These are phyloP conservation scores for Suillus cothurnatus DNA, from an alignment of 768 basidiomycete species.

Conservation along the genomic window DNA sequence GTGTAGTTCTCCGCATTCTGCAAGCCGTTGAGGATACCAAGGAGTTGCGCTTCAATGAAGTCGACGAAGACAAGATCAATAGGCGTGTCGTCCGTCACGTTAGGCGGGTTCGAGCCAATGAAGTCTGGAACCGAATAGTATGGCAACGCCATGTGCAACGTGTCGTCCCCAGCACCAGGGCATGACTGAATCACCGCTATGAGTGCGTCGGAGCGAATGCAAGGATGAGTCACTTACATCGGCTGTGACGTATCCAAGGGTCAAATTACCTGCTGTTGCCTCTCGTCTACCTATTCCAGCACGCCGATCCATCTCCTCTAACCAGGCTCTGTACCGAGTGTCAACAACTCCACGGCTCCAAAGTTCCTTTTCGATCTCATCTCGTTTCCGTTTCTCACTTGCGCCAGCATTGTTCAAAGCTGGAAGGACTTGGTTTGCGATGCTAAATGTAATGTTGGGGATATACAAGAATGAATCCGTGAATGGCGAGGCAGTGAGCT, in stretches of 20 bases:
- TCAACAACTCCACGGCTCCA: conserved; percentile 52
- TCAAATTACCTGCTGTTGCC: conserved; percentile 49
- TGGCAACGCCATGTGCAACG: conserved; percentile 59
- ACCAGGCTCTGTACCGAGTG: conserved; percentile 53
- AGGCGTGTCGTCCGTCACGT: conserved; percentile 46
- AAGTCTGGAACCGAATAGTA: conserved; percentile 58
- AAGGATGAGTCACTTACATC: conserved; percentile 47
- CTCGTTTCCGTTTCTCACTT: conserved; percentile 34
- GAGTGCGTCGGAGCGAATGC: neutral
- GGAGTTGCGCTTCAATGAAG: conserved; percentile 59
- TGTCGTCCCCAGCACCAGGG: conserved; percentile 77
- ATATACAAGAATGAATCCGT: conserved; percentile 65
- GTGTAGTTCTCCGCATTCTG: conserved; percentile 55
- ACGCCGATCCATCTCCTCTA: conserved; percentile 54
- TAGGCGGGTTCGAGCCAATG: conserved; percentile 56
- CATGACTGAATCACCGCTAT: conserved; percentile 48
- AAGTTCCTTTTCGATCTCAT: conserved; percentile 24
- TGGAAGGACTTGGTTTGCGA: conserved; percentile 57
- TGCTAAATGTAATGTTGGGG: conserved; percentile 48
- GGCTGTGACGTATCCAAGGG: conserved; percentile 73
- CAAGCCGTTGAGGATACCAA: conserved; percentile 56
- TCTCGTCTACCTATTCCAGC: conserved; percentile 38
- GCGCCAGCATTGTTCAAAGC: conserved; percentile 51
- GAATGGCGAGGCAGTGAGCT: conserved; percentile 76
- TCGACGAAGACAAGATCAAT: conserved; percentile 79